Conservation (phyloP, 2,329 filamentous ascomycete genomes). For the Ophioceras dolichostomum region DNA sequence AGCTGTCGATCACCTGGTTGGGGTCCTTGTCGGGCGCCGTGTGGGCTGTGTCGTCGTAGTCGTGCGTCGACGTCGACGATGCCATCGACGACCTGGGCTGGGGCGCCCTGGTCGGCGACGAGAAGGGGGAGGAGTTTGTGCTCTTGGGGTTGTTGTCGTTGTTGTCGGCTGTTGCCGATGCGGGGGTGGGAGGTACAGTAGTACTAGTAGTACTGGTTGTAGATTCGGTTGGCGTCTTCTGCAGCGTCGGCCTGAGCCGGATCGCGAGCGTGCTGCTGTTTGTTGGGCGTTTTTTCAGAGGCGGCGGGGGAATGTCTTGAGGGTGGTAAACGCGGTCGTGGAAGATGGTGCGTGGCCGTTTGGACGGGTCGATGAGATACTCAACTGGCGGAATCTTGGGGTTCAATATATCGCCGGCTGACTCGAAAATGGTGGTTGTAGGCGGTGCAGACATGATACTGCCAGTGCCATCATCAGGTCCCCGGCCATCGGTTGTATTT, state of each 20-base stretch:
- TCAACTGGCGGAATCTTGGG: constrained; percentile 73
- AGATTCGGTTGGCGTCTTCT: constrained; percentile 4
- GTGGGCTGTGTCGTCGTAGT: constrained; percentile 39
- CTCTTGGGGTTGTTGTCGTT: constrained; percentile 11
- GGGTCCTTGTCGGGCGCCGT: constrained; percentile 32
- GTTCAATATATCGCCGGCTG: constrained; percentile 82
- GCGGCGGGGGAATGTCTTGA: constrained; percentile 77
- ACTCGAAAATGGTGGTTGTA: constrained; percentile 87
- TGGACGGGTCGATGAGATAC: constrained; percentile 73
- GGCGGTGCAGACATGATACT: constrained; percentile 64
- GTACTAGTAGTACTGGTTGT: too few species aligned
- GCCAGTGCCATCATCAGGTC: too few species aligned
- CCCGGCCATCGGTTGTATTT: too few species aligned
- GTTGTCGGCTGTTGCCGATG: not conserved
- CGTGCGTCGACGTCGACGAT: constrained; percentile 23
- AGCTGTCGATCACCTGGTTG: constrained; percentile 40
- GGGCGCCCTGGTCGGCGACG: constrained; percentile 14
- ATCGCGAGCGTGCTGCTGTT: constrained; percentile 17
- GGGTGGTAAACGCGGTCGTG: constrained; percentile 95
- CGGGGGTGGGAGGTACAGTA: not conserved
- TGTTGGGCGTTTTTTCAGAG: constrained; percentile 40
- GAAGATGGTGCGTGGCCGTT: constrained; percentile 81
- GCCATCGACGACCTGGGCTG: constrained; percentile 22
- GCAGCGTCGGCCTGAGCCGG: constrained; percentile 5
- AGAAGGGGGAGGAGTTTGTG: constrained; percentile 21